Evolutionary conservation across 371 early-diverging fungal genomes (phyloP), one percentile per base, ranked within the genome.

Genomic region (Nosema muscidifuracis): DNA sequence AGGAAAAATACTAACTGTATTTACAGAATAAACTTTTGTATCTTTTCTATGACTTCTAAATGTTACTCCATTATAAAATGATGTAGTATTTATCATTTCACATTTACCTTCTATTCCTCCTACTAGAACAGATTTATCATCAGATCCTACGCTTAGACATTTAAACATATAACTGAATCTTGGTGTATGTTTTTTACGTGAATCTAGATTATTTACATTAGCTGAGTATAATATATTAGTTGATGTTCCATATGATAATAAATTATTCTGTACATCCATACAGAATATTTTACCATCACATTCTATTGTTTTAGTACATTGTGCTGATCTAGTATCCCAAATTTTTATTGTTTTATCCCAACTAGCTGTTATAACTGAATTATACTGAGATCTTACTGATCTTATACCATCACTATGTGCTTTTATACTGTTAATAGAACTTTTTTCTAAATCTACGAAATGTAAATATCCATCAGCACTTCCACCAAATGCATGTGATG

Each of bases 271-370:
- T 33, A 87, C 82, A 80, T 94, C 96, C 91, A 95, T 90, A 0
- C 89, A 82, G 71, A 90, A 92, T 53, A 87, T 84, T 64, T 94
- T 90, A 71, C 92, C 92, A 10, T 89, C 89, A 31, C 93, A 81
- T 13, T 84, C 85, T 30, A 89, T 85, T 22, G 88, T 87, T 13
- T 86, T 86, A 10, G 88, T 85, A 56, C 58, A 62, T 7, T 91
- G 90, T 50, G 87, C 89, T 47, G 86, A 83, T 62, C 92, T 85
- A 66, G 89, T 73, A 82, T 94, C 92, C 93, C 93, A 94, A 77
- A 92, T 91, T 87, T 88, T 81, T 30, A 83, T 71, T n/a, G 89
- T 91, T 79, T 93, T 93, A 82, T 95, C 96, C 94, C 96, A 97
- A 66, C 90, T 86, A 15, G 90, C 95, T 0, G 92, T 93, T 3